These are phyloP conservation scores for Yamadazyma sp. DNA, from an alignment of 805 yeast genomes.

Conservation along the genomic window DNA sequence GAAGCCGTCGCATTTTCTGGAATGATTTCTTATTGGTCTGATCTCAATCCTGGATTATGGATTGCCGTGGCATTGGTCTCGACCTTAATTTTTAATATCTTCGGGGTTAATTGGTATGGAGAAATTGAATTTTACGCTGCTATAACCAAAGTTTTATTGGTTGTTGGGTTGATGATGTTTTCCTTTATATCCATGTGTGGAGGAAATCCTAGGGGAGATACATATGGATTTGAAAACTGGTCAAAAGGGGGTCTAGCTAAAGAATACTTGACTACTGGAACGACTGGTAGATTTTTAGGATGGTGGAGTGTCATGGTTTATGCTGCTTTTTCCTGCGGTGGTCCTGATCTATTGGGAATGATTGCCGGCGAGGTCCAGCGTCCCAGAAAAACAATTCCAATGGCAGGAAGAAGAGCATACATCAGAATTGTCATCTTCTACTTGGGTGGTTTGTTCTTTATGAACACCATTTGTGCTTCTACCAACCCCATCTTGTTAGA, in stretches of 20 bases:
- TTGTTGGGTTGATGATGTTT: conserved; percentile 35
- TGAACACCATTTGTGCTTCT: conserved; percentile 35
- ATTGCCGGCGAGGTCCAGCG: conserved; percentile 42
- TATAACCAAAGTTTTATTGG: conserved; percentile 32
- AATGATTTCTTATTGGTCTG: conserved; percentile 31
- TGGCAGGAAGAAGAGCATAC: conserved; percentile 36
- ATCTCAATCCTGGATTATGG: conserved; percentile 32
- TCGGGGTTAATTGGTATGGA: conserved; percentile 37
- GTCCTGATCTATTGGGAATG: conserved; percentile 34
- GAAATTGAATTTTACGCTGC: conserved; percentile 45
- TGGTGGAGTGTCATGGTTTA: conserved; percentile 33
- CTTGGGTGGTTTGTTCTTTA: conserved; percentile 39
- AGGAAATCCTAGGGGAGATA: conserved; percentile 35
- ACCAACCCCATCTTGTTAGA: conserved; percentile 30
- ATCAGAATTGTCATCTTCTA: conserved; percentile 35
- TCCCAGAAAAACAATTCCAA: conserved; percentile 39
- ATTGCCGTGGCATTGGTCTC: conserved; percentile 30
- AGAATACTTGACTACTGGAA: conserved; percentile 26
- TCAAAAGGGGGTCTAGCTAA: conserved; percentile 32
- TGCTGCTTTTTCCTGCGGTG: conserved; percentile 39
- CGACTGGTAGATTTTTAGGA: conserved; percentile 35
- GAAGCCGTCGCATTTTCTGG: conserved; percentile 35
- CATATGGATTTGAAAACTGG: conserved; percentile 39
- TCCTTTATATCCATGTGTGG: conserved; percentile 38
- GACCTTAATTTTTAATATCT: conserved; percentile 28